A percentile compares a stretch with the other conserved stretches of the same genome.
phyloP scores from a whole-genome alignment of 331 rosid genomes.

The Rhamnella rubrinervis region DNA sequence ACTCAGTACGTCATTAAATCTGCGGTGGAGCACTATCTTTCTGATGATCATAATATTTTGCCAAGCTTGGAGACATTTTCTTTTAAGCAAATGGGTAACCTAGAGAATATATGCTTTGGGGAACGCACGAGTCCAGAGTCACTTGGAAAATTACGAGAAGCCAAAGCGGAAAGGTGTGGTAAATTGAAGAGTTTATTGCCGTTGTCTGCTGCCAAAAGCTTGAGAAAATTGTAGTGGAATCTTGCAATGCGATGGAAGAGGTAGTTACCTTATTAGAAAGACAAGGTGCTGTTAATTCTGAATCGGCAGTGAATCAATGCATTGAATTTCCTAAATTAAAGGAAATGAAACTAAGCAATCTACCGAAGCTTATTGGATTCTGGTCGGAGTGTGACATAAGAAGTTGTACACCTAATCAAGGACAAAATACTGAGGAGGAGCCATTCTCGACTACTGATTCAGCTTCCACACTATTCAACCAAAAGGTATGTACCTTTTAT shows the following conservation, averaged over 20 bases:
- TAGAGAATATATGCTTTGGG: constrained; percentile 14
- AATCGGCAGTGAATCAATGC: neutral
- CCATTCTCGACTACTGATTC: neutral
- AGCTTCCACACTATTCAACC: neutral
- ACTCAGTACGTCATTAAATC: too few relatives aligned
- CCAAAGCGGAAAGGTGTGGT: constrained; percentile 5
- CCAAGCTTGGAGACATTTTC: constrained; percentile 14
- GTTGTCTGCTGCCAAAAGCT: constrained; percentile 6
- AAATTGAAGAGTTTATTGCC: constrained; percentile 28
- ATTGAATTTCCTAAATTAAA: neutral
- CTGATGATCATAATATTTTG: constrained; percentile 8
- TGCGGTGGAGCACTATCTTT: too few relatives aligned
- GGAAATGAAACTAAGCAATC: neutral
- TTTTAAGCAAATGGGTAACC: neutral
- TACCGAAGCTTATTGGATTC: neutral
- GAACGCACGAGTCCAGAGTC: neutral
- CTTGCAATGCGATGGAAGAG: constrained; percentile 17
- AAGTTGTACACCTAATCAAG: neutral
- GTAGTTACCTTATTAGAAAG: neutral
- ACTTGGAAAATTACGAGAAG: constrained; percentile 12
- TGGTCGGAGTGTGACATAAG: neutral
- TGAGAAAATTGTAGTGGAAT: constrained; percentile 7
- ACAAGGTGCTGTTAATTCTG: neutral
- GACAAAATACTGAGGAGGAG: neutral
- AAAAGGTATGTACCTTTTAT: too few relatives aligned